phyloP scores from a whole-genome alignment of 345 rosid species.

The Kernera saxatilis region DNA sequence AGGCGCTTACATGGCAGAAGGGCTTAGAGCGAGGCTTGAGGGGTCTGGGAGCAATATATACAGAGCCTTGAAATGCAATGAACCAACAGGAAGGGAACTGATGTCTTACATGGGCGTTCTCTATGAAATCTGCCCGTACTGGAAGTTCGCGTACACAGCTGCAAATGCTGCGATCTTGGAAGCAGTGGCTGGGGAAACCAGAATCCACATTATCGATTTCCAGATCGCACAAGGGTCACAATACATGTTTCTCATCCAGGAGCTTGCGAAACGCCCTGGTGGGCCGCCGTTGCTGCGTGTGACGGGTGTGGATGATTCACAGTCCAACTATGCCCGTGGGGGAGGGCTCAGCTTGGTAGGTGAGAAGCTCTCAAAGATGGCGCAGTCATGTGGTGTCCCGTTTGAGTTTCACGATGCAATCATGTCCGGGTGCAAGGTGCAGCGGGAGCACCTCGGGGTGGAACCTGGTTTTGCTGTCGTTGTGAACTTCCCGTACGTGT shows the following conservation, averaged over 20 bases:
- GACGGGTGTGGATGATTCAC: constrained; percentile 91
- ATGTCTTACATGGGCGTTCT: constrained; percentile 91
- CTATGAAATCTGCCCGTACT: constrained; percentile 74
- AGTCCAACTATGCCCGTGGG: constrained; percentile 87
- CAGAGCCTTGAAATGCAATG: constrained; percentile 68
- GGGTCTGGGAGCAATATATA: constrained; percentile 85
- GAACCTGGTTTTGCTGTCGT: constrained; percentile 73
- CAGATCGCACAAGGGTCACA: constrained; percentile 92
- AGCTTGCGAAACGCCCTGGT: constrained; percentile 57
- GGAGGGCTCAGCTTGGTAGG: constrained; percentile 81
- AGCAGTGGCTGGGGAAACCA: constrained; percentile 53
- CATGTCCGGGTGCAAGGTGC: constrained; percentile 67
- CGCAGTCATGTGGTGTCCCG: constrained; percentile 47
- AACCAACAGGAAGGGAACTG: constrained; percentile 79
- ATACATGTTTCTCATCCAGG: constrained; percentile 54
- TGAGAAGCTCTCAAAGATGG: constrained; percentile 45
- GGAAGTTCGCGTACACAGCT: constrained; percentile 80
- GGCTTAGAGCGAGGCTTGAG: constrained; percentile 86
- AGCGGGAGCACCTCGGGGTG: constrained; percentile 48
- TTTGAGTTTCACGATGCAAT: constrained; percentile 78
- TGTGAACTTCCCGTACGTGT: constrained; percentile 76
- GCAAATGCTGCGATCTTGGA: constrained; percentile 70
- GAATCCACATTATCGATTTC: constrained; percentile 81
- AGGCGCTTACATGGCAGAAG: constrained; percentile 91
- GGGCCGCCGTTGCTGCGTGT: constrained; percentile 67